Percentiles rank a stretch among this genome's conserved stretches.
These are phyloP conservation scores for Microsporum ferrugineum DNA, from an alignment of 2,329 filamentous ascomycete genomes.

Conservation along the genomic window DNA sequence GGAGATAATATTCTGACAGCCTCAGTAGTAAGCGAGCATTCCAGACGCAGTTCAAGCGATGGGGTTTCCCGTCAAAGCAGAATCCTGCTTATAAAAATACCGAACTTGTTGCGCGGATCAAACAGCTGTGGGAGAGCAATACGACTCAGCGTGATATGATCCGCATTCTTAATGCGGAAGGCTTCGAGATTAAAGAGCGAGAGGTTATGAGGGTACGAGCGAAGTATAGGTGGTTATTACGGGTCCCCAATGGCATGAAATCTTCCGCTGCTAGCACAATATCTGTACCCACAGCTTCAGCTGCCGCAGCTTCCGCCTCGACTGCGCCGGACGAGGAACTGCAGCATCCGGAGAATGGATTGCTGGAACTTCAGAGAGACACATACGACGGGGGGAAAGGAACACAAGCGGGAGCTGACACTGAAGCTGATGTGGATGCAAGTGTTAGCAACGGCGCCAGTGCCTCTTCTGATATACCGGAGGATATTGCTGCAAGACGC, in stretches of 20 bases:
- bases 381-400: conserved; percentile 19
- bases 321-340: not conserved
- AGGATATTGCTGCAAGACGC: conserved; percentile 42
- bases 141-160: conserved; percentile 63
- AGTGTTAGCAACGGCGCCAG: not conserved
- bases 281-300: conserved; percentile 13
- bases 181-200: conserved; percentile 59
- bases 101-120: conserved; percentile 55
- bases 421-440: not conserved
- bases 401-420: not conserved
- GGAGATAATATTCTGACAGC: not conserved
- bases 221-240: conserved; percentile 56
- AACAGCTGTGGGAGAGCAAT: conserved; percentile 68
- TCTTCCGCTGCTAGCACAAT: conserved; percentile 20
- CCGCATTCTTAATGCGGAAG: conserved; percentile 56
- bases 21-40: conserved; percentile 59
- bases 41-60: conserved; percentile 64
- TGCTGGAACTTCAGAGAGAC: conserved; percentile 31
- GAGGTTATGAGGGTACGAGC: conserved; percentile 59
- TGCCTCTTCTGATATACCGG: conserved; percentile 21
- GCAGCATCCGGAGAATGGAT: conserved; percentile 24
- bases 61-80: conserved; percentile 67
- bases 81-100: conserved; percentile 60
- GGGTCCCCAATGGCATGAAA: conserved; percentile 50
- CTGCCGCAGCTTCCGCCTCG: conserved; percentile 6